These are phyloP conservation scores for Thermomucor indicae-seudaticae DNA, from an alignment of 371 early-diverging fungal species.

Conservation along the genomic window DNA sequence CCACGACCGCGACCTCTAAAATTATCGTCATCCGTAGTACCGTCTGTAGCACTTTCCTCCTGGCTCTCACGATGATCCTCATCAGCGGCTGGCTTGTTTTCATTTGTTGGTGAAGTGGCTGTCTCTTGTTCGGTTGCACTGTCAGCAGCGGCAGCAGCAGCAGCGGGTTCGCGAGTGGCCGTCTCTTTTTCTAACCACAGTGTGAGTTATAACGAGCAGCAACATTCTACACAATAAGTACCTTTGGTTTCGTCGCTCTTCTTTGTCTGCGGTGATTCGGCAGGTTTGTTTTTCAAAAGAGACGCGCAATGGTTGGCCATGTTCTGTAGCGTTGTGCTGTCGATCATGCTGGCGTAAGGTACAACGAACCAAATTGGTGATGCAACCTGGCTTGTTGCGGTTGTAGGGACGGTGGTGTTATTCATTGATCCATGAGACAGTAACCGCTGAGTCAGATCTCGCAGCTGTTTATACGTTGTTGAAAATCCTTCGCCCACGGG, in stretches of 20 bases:
- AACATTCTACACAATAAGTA: neutral
- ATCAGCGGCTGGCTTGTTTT: too few species aligned
- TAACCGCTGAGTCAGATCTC: constrained; percentile 20
- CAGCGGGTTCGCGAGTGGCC: too few species aligned
- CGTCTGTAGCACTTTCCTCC: neutral
- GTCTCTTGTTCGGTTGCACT: neutral
- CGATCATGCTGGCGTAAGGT: constrained; percentile 19
- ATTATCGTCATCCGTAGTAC: neutral
- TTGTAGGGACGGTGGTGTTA: neutral
- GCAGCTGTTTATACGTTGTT: constrained; percentile 26
- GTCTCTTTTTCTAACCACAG: too few species aligned
- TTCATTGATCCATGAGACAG: constrained; percentile 3
- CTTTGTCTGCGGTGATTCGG: neutral
- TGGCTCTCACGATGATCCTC: too few species aligned
- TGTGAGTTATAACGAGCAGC: too few species aligned
- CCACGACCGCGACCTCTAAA: constrained; percentile 8
- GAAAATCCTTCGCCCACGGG: constrained; percentile 6
- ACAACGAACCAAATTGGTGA: constrained; percentile 11
- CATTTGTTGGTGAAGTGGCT: neutral
- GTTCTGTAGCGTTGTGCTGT: neutral
- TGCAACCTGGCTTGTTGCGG: neutral
- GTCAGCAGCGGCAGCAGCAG: neutral
- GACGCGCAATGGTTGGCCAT: too few species aligned
- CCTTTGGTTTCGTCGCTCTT: neutral
- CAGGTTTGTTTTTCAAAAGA: neutral